phyloP scores from a whole-genome alignment of 305 asterid species.

The Fraxinus latifolia region DNA sequence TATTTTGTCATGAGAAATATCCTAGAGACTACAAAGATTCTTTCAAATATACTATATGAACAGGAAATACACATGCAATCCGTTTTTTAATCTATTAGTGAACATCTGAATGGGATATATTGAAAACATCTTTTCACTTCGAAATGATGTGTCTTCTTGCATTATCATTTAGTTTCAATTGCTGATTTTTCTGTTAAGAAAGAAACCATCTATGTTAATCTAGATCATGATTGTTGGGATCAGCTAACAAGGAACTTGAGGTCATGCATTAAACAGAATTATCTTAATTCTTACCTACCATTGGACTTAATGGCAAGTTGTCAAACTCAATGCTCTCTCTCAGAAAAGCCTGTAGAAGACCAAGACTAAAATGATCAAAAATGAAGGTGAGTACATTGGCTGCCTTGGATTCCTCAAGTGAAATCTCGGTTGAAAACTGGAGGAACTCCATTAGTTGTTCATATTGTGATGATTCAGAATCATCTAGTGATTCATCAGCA shows the following conservation, averaged over 20 bases:
- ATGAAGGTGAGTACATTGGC: conserved; percentile 61
- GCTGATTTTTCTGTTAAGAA: background rate
- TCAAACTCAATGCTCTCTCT: conserved; percentile 49
- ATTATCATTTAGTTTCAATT: background rate
- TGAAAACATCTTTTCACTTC: background rate
- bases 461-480: conserved; percentile 74
- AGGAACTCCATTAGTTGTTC: conserved; percentile 72
- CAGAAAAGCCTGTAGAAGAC: conserved; percentile 65
- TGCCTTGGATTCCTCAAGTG: conserved; percentile 61
- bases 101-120: background rate
- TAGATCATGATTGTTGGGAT: background rate
- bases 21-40: background rate
- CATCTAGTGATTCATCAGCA: conserved; percentile 71
- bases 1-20: background rate
- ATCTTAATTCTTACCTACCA: conserved; percentile 70
- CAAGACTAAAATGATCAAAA: conserved; percentile 68
- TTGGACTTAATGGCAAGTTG: conserved; percentile 73
- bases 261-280: conserved; percentile 28
- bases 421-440: conserved; percentile 50
- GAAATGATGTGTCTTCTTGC: background rate
- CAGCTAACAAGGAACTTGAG: background rate
- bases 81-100: background rate
- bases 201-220: background rate
- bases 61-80: background rate
- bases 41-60: background rate